Percentiles rank a stretch among this genome's conserved stretches.
Evolutionary conservation across 1,284 basidiomycete species (phyloP).

Genomic region (Malassezia slooffiae): DNA sequence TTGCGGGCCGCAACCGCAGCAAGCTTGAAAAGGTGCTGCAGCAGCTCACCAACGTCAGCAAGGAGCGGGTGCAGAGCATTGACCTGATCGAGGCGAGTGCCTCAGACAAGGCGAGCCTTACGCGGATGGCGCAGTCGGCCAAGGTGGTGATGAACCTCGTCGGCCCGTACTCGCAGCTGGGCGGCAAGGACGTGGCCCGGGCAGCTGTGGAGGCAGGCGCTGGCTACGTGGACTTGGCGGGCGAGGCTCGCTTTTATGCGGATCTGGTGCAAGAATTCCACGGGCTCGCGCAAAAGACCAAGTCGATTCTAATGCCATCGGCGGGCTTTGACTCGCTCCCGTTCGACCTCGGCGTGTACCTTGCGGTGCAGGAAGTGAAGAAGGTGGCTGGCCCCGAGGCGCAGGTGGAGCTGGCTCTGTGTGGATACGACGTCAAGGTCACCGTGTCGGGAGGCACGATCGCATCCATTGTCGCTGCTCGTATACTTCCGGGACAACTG

Average conservation of each 20-base stretch:
- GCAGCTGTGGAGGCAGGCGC: slow-evolving; percentile 53
- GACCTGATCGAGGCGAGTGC: slow-evolving; percentile 25
- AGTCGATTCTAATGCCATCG: slow-evolving; percentile 59
- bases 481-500: slow-evolving; percentile 51
- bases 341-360: slow-evolving; percentile 55
- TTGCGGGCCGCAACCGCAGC: slow-evolving; percentile 30
- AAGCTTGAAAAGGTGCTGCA: slow-evolving; percentile 20
- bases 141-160: slow-evolving; percentile 30
- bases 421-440: slow-evolving; percentile 51
- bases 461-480: slow-evolving; percentile 51
- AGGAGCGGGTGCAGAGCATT: slow-evolving; percentile 15
- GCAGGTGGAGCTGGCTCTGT: slow-evolving; percentile 19
- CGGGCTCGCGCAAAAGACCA: slow-evolving; percentile 57
- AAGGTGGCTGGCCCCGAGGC: slow-evolving; percentile 44
- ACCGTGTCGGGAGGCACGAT: slow-evolving; percentile 63
- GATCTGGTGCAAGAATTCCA: slow-evolving; percentile 56
- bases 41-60: slow-evolving; percentile 12
- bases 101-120: slow-evolving; percentile 17
- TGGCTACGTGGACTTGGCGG: slow-evolving; percentile 58
- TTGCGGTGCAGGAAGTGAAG: slow-evolving; percentile 53
- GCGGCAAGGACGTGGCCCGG: slow-evolving; percentile 44
- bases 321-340: slow-evolving; percentile 60
- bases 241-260: slow-evolving; percentile 51
- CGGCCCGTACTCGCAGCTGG: slow-evolving; percentile 26
- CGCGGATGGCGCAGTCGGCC: slow-evolving; percentile 17